Base-by-base conservation (phyloP, 371 early-diverging fungal genomes). In the Mucor racemosus region DNA sequence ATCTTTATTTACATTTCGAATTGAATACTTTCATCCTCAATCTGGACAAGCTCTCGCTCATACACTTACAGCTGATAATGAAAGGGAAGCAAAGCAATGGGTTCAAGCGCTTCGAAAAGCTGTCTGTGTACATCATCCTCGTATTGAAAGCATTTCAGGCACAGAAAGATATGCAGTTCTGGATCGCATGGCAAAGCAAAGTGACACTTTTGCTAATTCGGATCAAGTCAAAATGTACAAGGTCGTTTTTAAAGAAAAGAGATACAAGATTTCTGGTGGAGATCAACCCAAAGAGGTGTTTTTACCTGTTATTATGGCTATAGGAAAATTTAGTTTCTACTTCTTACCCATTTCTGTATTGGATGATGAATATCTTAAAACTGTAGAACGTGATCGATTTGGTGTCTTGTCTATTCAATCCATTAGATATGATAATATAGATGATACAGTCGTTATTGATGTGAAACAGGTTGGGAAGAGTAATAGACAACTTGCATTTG, bases 241-340 rank as follows among this genome's bases (percentile, higher is more conserved):
- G 65, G 76, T 77, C 3, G 68, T 78, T 0, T 78, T 71, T 54
- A 81, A 76, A 35, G 76, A 78, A 46, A 77, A 74, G 21, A 62
- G 67, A 8, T 65, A 46, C 59, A 72, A 74, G 50, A 34, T 38
- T 11, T 66, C 39, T 1, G 44, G 60, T 7, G 64, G 50, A 7
- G 60, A 59, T 42, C 36, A 35, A 4, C 63, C 67, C 39, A 76
- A 71, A 35, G 82, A 81, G 44, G 57, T 75, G 6, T 79, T 74
- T 34, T 34, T 67, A 11, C 69, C 70, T 0, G 69, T 81, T 7
- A 58, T 77, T n/a, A 50, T 81, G 11, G 82, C 71, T 1, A 72
- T 81, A 48, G 82, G 82, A 14, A 77, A 74, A 64, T 76, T 71
- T 48, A 81, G 79, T 42, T 67, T 81, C 17, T 81, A 81, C 19